A percentile compares a stretch with the other conserved stretches of the same genome.
These are phyloP conservation scores for Erysiphe pulchra DNA, from an alignment of 2,329 filamentous ascomycete species.

Conservation along the genomic window DNA sequence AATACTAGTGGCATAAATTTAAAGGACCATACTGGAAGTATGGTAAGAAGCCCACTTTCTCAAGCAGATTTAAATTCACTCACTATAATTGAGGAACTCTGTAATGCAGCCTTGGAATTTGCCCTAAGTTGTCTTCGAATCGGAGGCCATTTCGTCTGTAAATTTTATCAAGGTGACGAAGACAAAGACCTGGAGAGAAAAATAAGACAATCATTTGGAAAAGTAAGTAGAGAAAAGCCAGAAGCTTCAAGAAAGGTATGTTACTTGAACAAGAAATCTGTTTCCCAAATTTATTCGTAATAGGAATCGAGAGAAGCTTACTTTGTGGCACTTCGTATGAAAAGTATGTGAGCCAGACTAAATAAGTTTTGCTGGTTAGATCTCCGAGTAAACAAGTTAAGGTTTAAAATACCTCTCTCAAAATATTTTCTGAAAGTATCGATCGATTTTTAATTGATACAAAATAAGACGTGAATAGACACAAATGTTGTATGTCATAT, in stretches of 20 bases:
- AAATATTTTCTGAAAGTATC: too few relatives aligned
- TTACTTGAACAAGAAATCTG: constrained; percentile 4
- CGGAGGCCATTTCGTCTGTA: constrained; percentile 84
- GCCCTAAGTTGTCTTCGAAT: constrained; percentile 57
- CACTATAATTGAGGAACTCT: constrained; percentile 44
- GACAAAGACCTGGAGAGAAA: constrained; percentile 55
- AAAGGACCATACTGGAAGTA: constrained; percentile 75
- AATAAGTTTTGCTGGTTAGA: too few relatives aligned
- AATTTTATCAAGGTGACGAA: constrained; percentile 83
- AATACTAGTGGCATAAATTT: constrained; percentile 81
- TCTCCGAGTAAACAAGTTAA: too few relatives aligned
- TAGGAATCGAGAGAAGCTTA: constrained; percentile 69
- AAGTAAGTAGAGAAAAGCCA: constrained; percentile 71
- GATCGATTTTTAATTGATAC: too few relatives aligned
- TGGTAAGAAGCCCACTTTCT: constrained; percentile 35
- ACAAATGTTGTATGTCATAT: too few relatives aligned
- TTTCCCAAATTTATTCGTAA: constrained; percentile 1
- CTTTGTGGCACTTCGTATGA: constrained; percentile 57
- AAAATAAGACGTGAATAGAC: too few relatives aligned
- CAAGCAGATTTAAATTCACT: neutral
- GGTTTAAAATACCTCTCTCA: too few relatives aligned
- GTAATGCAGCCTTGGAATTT: constrained; percentile 61
- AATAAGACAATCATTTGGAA: constrained; percentile 51
- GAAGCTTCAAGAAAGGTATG: constrained; percentile 66
- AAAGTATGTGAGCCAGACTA: constrained; percentile 12